A percentile compares a stretch with the other conserved stretches of the same genome.
Evolutionary conservation across 495 filamentous ascomycete species (phyloP).

Genomic region (Friedmanniomyces endolithicus): DNA sequence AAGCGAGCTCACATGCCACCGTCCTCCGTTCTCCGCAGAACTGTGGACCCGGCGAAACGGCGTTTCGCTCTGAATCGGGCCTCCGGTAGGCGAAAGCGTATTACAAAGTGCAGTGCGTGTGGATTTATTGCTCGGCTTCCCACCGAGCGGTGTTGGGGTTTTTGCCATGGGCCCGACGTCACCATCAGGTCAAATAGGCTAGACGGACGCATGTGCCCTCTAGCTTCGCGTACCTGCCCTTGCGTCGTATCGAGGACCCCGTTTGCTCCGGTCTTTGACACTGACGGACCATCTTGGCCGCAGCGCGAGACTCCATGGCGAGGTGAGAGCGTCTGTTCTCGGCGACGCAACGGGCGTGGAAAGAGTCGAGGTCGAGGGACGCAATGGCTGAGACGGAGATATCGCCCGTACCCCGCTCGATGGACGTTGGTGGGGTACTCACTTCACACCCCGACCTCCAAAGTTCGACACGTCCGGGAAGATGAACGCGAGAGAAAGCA

Average conservation of each 20-base stretch:
- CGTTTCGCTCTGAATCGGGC: slow-evolving; percentile 17
- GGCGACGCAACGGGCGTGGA: no score
- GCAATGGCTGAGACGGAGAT: no score
- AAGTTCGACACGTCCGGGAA: no score
- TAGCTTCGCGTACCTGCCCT: background rate
- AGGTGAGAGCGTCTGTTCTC: no score
- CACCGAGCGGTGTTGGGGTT: background rate
- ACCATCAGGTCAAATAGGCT: background rate
- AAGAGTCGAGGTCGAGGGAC: no score
- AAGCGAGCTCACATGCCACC: background rate
- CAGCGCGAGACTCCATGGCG: no score
- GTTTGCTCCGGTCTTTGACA: no score
- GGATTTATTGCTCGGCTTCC: background rate
- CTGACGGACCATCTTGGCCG: no score
- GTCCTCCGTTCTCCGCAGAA: background rate
- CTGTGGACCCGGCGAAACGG: background rate
- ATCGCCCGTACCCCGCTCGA: no score
- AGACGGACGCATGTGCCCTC: background rate
- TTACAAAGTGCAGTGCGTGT: slow-evolving; percentile 30
- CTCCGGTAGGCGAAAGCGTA: slow-evolving; percentile 34
- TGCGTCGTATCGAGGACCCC: background rate
- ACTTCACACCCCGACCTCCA: no score
- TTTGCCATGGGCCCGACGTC: background rate
- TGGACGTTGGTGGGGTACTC: no score
- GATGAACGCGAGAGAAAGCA: no score